These are phyloP conservation scores for Physaria fendleri DNA, from an alignment of 345 rosid genomes.

Conservation along the genomic window DNA sequence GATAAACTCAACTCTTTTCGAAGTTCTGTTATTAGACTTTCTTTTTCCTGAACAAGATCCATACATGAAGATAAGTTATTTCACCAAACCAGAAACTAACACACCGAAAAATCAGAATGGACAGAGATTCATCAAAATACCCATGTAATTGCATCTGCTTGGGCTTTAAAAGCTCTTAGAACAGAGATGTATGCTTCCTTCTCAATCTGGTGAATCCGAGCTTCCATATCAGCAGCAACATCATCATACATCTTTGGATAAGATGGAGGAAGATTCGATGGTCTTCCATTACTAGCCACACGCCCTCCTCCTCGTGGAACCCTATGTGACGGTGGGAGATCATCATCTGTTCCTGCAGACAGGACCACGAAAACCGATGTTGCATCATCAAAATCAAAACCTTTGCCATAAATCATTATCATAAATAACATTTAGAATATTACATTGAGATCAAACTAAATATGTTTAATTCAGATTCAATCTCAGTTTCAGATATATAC, in stretches of 20 bases:
- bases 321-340: constrained; percentile 73
- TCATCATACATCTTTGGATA: constrained; percentile 68
- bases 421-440: not conserved
- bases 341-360: constrained; percentile 80
- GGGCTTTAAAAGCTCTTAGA: constrained; percentile 90
- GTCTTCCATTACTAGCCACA: constrained; percentile 58
- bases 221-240: constrained; percentile 61
- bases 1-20: constrained; percentile 79
- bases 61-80: constrained; percentile 32
- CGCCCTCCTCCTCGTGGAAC: constrained; percentile 59
- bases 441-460: constrained; percentile 3
- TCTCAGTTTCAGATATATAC: not conserved
- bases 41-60: constrained; percentile 67
- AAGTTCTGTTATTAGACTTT: constrained; percentile 75
- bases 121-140: constrained; percentile 32
- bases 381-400: not conserved
- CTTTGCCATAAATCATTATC: not conserved
- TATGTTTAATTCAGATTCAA: not conserved
- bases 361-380: not conserved
- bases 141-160: constrained; percentile 95
- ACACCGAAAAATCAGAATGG: constrained; percentile 15
- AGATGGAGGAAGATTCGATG: constrained; percentile 40
- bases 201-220: constrained; percentile 82
- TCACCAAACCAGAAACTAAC: constrained; percentile 26
- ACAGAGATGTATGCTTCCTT: constrained; percentile 76